Percentiles rank a stretch among this genome's conserved stretches.
Conservation (phyloP, 192 early-diverging fungal genomes). For the Coemansia sp. region DNA sequence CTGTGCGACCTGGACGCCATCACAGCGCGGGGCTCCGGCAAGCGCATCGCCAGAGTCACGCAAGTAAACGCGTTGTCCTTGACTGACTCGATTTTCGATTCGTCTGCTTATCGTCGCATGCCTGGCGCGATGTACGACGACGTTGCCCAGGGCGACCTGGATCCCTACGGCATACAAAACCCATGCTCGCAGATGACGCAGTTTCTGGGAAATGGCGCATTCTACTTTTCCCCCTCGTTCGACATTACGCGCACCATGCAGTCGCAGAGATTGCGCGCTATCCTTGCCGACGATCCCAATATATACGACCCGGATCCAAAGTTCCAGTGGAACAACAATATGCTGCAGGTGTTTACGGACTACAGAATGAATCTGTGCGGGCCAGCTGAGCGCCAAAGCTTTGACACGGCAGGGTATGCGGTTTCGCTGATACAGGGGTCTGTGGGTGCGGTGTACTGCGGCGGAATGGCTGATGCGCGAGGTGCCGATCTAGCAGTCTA, state of each 20-base stretch:
- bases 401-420: conserved; percentile 76
- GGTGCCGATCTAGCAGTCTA: conserved; percentile 20
- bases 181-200: conserved; percentile 75
- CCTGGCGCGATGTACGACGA: conserved; percentile 47
- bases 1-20: conserved; percentile 62
- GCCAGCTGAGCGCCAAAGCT: conserved; percentile 57
- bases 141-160: conserved; percentile 40
- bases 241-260: conserved; percentile 86
- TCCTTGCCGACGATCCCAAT: conserved; percentile 40
- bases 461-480: neutral
- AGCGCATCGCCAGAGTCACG: conserved; percentile 61
- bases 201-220: conserved; percentile 81
- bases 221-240: conserved; percentile 87
- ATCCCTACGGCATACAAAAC: conserved; percentile 56
- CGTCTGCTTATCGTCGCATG: conserved; percentile 33
- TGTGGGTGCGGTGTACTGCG: conserved; percentile 30
- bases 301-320: conserved; percentile 58
- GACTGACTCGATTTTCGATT: conserved; percentile 69
- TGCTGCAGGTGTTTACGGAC: conserved; percentile 76
- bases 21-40: conserved; percentile 47
- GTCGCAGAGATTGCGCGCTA: conserved; percentile 56
- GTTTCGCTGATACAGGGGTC: conserved; percentile 56
- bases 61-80: conserved; percentile 80
- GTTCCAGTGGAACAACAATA: conserved; percentile 91
- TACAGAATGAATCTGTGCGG: conserved; percentile 76